These are phyloP conservation scores for Lentinula detonsa DNA, from an alignment of 768 basidiomycete genomes.

Conservation along the genomic window DNA sequence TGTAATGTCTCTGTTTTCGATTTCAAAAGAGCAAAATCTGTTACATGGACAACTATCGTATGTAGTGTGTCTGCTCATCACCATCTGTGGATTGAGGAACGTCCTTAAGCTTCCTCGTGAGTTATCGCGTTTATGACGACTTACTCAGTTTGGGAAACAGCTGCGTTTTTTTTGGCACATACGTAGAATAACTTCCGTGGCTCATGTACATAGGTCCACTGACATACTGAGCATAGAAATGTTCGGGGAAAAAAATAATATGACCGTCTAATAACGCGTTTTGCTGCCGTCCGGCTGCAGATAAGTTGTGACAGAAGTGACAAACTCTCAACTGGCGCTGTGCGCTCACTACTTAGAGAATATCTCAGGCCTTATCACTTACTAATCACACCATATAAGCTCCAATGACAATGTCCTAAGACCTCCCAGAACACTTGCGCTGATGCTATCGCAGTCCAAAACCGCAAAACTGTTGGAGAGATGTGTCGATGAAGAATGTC, in stretches of 20 bases:
- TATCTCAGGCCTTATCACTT: background rate
- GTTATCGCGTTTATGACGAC: background rate
- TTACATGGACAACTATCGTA: background rate
- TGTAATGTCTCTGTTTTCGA: background rate
- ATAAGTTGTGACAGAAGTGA: no score
- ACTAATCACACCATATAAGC: background rate
- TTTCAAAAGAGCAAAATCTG: background rate
- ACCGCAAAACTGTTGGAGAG: background rate
- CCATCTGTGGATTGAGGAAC: background rate
- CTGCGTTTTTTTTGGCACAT: no score
- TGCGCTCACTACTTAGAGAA: background rate
- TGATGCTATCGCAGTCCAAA: background rate
- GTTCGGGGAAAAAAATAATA: no score
- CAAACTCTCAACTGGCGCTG: no score
- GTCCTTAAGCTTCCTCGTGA: background rate
- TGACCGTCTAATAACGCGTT: no score
- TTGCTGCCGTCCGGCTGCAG: no score
- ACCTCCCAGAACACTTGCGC: background rate
- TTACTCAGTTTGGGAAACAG: no score
- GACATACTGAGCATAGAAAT: no score
- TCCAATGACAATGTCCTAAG: background rate
- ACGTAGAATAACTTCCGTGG: no score
- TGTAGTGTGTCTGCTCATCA: background rate
- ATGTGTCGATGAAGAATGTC: background rate
- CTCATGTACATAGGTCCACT: no score